Evolutionary conservation across 2,329 filamentous ascomycete species (phyloP).

Genomic region (Westerdykella sp.): DNA sequence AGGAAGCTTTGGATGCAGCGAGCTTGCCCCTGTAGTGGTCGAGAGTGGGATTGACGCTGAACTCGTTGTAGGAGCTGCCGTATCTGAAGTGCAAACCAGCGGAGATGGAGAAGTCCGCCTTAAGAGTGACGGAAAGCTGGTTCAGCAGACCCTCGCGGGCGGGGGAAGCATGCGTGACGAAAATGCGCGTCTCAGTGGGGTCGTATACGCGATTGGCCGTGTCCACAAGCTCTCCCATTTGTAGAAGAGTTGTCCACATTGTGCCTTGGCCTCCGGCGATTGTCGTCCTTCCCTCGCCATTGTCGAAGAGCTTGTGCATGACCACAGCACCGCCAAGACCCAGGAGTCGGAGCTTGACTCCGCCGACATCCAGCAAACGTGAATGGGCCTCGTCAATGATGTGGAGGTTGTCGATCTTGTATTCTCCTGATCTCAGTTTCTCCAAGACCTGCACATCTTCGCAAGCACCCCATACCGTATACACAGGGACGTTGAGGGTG

Average conservation of each 20-base stretch:
- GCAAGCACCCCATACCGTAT: slow-evolving; percentile 98
- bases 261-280: slow-evolving; percentile 97
- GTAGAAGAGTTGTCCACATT: slow-evolving; percentile 97
- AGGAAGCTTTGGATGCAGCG: slow-evolving; percentile 94
- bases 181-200: slow-evolving; percentile 91
- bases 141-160: slow-evolving; percentile 95
- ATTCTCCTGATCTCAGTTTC: slow-evolving; percentile 95
- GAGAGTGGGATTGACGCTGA: slow-evolving; percentile 95
- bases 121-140: slow-evolving; percentile 93
- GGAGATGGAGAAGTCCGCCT: slow-evolving; percentile 97
- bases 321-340: slow-evolving; percentile 94
- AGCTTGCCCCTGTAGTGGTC: slow-evolving; percentile 99
- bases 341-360: slow-evolving; percentile 89
- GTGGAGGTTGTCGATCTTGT: slow-evolving; percentile 94
- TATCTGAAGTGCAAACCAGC: slow-evolving; percentile 97
- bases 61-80: slow-evolving; percentile 98
- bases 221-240: slow-evolving; percentile 97
- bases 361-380: slow-evolving; percentile 86
- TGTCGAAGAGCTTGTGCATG: slow-evolving; percentile 99
- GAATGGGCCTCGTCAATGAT: slow-evolving; percentile 98
- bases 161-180: slow-evolving; percentile 94
- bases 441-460: slow-evolving; percentile 97
- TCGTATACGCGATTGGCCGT: slow-evolving; percentile 98
- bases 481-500: slow-evolving; percentile 92
- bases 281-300: slow-evolving; percentile 93